phyloP scores from a whole-genome alignment of 208 protist species.

The Vickermania ingenoplastis region DNA sequence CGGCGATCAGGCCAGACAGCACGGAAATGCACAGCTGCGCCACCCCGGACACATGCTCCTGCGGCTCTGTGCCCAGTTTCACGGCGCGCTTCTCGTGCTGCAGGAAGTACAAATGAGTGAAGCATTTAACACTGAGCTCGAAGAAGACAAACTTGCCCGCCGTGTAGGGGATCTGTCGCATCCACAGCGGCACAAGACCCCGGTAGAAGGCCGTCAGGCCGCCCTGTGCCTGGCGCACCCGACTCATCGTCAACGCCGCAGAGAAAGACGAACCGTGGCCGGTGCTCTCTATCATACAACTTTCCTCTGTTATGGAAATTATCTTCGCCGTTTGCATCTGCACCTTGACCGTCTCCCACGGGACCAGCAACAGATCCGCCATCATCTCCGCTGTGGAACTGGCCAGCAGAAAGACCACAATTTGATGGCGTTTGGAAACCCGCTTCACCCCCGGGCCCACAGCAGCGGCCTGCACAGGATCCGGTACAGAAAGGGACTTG shows the following conservation, averaged over 20 bases:
- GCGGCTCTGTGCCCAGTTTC: slow-evolving; percentile 8
- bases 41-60: slow-evolving; percentile 3
- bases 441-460: not conserved
- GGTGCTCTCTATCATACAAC: no score
- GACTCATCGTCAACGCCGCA: not conserved
- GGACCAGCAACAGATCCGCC: slow-evolving; percentile 52
- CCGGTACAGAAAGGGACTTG: slow-evolving; percentile 40
- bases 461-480: not conserved
- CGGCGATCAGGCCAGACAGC: slow-evolving; percentile 82
- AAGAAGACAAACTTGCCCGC: slow-evolving; percentile 90
- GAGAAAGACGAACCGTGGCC: no score
- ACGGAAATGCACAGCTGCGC: slow-evolving; percentile 39
- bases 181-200: slow-evolving; percentile 84
- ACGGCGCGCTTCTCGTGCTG: not conserved
- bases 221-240: slow-evolving; percentile 13
- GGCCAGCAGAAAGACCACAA: slow-evolving; percentile 32
- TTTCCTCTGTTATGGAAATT: no score
- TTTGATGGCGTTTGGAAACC: slow-evolving; percentile 1
- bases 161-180: slow-evolving; percentile 91
- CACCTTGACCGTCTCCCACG: slow-evolving; percentile 76
- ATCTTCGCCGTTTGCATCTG: slow-evolving; percentile 64
- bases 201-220: slow-evolving; percentile 73
- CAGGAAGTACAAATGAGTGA: slow-evolving; percentile 15
- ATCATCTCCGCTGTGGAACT: slow-evolving; percentile 65
- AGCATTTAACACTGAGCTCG: slow-evolving; percentile 29